Conservation (phyloP, 148 eudicot genomes). For the Silene latifolia region DNA sequence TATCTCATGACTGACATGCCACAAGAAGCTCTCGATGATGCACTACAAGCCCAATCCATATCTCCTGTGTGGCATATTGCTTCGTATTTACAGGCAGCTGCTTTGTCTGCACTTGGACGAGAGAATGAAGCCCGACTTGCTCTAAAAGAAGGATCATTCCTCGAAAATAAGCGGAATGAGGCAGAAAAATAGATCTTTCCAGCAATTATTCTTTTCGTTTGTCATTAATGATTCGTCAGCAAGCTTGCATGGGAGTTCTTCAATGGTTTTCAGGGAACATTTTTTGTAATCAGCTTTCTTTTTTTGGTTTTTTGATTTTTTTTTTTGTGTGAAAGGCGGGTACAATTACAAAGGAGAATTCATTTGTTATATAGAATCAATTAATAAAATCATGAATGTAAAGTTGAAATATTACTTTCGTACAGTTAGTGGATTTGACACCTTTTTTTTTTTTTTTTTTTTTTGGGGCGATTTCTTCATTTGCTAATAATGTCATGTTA, state of each 20-base stretch:
- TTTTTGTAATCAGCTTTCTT: neutral
- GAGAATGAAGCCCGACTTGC: conserved; percentile 92
- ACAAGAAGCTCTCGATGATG: conserved; percentile 77
- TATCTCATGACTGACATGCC: conserved; percentile 81
- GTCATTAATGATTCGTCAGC: neutral
- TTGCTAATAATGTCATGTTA: too few species aligned
- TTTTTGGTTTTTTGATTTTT: too few species aligned
- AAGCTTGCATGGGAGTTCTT: neutral
- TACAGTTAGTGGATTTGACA: neutral
- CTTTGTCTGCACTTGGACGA: conserved; percentile 63
- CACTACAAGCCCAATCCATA: conserved; percentile 72
- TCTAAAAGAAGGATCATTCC: conserved; percentile 69
- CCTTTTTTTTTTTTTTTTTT: too few species aligned
- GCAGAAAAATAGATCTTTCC: conserved; percentile 4
- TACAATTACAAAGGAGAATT: neutral
- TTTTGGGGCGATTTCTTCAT: too few species aligned
- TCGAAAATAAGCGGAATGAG: conserved; percentile 56
- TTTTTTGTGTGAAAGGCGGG: neutral
- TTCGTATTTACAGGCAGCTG: conserved; percentile 81
- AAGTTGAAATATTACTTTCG: neutral
- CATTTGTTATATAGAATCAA: conserved; percentile 8
- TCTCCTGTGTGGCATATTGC: conserved; percentile 86
- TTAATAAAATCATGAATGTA: conserved; percentile 1
- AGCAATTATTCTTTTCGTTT: neutral
- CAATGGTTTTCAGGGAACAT: neutral